A percentile compares a stretch with the other conserved stretches of the same genome.
Conservation (phyloP, 2,329 filamentous ascomycete genomes). For the Xylaria sp. region DNA sequence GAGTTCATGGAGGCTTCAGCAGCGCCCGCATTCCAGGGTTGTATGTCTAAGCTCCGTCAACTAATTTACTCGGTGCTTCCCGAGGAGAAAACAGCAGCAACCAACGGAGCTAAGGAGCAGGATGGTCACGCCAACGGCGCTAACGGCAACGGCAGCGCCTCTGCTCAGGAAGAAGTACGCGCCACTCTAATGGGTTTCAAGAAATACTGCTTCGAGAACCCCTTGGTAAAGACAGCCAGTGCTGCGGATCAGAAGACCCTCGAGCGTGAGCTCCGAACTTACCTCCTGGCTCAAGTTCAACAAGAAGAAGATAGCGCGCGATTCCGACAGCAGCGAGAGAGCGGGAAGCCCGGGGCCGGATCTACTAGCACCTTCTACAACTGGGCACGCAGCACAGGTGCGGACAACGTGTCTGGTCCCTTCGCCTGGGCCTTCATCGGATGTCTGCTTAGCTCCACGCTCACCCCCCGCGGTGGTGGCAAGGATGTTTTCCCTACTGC, state of each 20-base stretch:
- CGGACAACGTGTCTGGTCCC: constrained; percentile 38
- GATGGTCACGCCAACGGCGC: constrained; percentile 27
- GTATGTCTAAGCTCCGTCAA: constrained; percentile 29
- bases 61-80: constrained; percentile 30
- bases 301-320: constrained; percentile 38
- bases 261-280: constrained; percentile 36
- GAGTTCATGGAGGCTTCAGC: constrained; percentile 43
- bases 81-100: constrained; percentile 5
- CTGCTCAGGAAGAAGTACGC: constrained; percentile 25
- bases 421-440: constrained; percentile 39
- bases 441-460: constrained; percentile 34
- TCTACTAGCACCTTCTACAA: constrained; percentile 37
- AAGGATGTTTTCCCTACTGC: constrained; percentile 38
- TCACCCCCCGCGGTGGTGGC: constrained; percentile 31
- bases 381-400: constrained; percentile 39
- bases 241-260: constrained; percentile 31
- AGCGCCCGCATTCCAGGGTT: constrained; percentile 31
- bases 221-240: constrained; percentile 33
- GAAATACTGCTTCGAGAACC: constrained; percentile 35
- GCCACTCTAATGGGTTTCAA: constrained; percentile 37
- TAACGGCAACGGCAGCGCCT: constrained; percentile 30
- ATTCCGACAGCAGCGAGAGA: constrained; percentile 26
- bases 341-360: constrained; percentile 21
- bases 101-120: constrained; percentile 13
- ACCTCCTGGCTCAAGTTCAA: constrained; percentile 36